A percentile compares a stretch with the other conserved stretches of the same genome.
phyloP scores from a whole-genome alignment of 106 monocot species.

The Allium cepa region DNA sequence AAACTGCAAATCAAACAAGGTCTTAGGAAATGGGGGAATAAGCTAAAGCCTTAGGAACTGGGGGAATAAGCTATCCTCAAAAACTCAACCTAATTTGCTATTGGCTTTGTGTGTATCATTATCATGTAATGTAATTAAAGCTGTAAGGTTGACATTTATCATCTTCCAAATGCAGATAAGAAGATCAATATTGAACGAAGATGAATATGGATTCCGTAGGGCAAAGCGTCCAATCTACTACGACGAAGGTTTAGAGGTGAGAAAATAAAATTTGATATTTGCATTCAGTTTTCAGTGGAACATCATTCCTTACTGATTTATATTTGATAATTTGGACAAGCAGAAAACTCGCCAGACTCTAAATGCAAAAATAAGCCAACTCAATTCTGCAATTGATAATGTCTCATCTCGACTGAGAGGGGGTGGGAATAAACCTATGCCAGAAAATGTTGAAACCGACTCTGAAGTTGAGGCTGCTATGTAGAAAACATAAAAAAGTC shows the following conservation, averaged over 20 bases:
- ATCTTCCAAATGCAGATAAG: conserved; percentile 47
- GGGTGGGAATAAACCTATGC: conserved; percentile 22
- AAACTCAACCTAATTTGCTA: neutral
- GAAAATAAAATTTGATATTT: neutral
- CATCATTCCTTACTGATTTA: no score
- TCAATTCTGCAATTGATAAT: conserved; percentile 87
- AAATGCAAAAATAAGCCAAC: conserved; percentile 68
- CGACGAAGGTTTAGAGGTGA: conserved; percentile 88
- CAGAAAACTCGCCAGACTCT: conserved; percentile 88
- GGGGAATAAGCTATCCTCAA: neutral
- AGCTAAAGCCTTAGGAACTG: neutral
- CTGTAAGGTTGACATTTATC: neutral
- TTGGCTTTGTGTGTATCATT: neutral
- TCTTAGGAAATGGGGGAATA: neutral
- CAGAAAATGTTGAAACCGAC: conserved; percentile 14
- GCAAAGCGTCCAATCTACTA: conserved; percentile 56
- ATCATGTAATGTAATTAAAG: neutral
- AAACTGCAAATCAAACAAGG: no score
- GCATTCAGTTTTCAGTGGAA: no score
- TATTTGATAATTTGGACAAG: conserved; percentile 5
- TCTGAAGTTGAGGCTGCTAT: conserved; percentile 15
- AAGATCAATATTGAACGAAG: conserved; percentile 69
- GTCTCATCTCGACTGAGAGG: conserved; percentile 79
- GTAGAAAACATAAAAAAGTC: neutral
- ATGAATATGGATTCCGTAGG: conserved; percentile 74